Base-by-base conservation (phyloP, 805 yeast genomes). In the Candida sakaeoensis region DNA sequence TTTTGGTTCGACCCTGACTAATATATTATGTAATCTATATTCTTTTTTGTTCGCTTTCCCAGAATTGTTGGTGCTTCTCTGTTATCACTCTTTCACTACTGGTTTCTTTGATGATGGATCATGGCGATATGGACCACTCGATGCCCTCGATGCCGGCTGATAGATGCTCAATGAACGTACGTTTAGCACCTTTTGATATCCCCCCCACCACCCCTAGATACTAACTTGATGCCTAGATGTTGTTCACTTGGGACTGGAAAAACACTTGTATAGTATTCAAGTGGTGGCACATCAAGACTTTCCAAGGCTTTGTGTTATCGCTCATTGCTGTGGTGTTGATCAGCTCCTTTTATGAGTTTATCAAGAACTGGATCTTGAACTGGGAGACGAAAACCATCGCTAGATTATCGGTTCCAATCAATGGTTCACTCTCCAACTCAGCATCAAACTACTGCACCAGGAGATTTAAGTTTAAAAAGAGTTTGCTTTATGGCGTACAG, bases 231-330 rank as follows among this genome's bases (percentile, higher is more conserved):
- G 5, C 19, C 7, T 35, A 55, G 63, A 86, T 85, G 93, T 51
- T 82, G 6, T 82, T 86, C 55, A 84, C 89, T 5, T 86, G 93
- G 90, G 78, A 80, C 45, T 82, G 84, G 63, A 63, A 74, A 37
- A 75, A 85, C 54, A 70, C 85, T 5, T 86, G 95, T 55, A 76
- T 86, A 8, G 73, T 86, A 8, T 83, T 82, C 57, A 61, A 66
- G 41, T 82, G 90, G 85, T 86, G 95, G 95, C 91, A 83, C 49
- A 74, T 86, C 39, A 67, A 65, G 35, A 73, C 80, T 1, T 52
- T 61, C 5, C 31, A 59, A 2, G 80, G 78, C 5, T 72, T 86
- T 35, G 6, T 82, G 2, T 41, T 76, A 5, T 72, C 87, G 2
- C 53, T 84, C 28, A 8, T 74, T 1, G 70, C 72, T 1, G 67